A percentile compares a stretch with the other conserved stretches of the same genome.
These are phyloP conservation scores for Mycosphaerella sp. DNA, from an alignment of 2,329 filamentous ascomycete species.

Conservation along the genomic window DNA sequence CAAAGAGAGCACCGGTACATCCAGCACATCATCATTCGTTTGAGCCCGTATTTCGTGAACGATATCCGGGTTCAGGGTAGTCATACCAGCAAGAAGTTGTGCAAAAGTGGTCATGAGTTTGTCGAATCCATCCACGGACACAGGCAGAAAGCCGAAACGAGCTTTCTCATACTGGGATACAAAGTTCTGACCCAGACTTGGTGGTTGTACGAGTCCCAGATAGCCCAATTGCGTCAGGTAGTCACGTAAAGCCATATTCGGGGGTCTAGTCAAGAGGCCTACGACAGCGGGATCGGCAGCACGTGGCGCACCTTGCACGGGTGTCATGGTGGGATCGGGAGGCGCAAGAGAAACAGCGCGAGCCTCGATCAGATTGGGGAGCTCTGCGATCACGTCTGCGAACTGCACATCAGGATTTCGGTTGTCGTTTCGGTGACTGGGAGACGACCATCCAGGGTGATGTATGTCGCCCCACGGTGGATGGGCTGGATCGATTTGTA, in stretches of 20 bases:
- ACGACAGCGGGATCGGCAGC: slow-evolving; percentile 47
- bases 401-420: slow-evolving; percentile 81
- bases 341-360: slow-evolving; percentile 84
- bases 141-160: slow-evolving; percentile 66
- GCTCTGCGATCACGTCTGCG: slow-evolving; percentile 68
- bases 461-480: slow-evolving; percentile 76
- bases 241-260: slow-evolving; percentile 66
- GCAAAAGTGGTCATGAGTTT: slow-evolving; percentile 79
- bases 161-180: slow-evolving; percentile 73
- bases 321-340: slow-evolving; percentile 42
- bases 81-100: slow-evolving; percentile 69
- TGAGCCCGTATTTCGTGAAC: slow-evolving; percentile 41
- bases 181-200: slow-evolving; percentile 53
- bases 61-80: slow-evolving; percentile 51
- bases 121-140: slow-evolving; percentile 66
- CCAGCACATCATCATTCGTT: slow-evolving; percentile 9
- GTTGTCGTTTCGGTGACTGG: slow-evolving; percentile 49
- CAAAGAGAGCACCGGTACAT: slow-evolving; percentile 1
- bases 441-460: slow-evolving; percentile 84
- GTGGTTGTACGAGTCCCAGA: slow-evolving; percentile 56
- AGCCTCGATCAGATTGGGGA: slow-evolving; percentile 85
- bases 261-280: slow-evolving; percentile 62
- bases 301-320: slow-evolving; percentile 32
- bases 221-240: slow-evolving; percentile 67
- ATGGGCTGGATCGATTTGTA: slow-evolving; percentile 37